Evolutionary conservation across 805 yeast species (phyloP).

Genomic region (Myxozyma udenii): DNA sequence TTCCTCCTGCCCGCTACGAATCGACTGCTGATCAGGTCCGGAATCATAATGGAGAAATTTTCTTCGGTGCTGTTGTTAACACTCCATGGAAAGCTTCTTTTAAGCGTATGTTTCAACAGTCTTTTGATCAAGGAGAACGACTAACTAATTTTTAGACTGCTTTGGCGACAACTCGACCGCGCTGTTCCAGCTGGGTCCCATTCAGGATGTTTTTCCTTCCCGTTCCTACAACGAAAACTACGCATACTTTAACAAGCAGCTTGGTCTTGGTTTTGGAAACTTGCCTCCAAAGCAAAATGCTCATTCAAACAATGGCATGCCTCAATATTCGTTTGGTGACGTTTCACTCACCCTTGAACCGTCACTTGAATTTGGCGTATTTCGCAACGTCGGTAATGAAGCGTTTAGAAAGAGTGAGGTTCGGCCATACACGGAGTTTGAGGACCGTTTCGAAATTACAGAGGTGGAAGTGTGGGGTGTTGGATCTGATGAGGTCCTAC

Average conservation of each 20-base stretch:
- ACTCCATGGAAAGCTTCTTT: conserved; percentile 78
- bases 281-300: conserved; percentile 50
- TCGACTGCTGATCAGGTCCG: conserved; percentile 26
- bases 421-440: conserved; percentile 46
- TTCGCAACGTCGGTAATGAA: conserved; percentile 58
- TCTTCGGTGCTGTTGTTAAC: conserved; percentile 62
- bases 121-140: background rate
- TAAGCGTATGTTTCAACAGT: conserved; percentile 37
- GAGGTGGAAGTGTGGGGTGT: conserved; percentile 91
- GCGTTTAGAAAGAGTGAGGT: conserved; percentile 43
- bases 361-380: conserved; percentile 73
- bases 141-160: conserved; percentile 38
- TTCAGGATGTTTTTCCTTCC: conserved; percentile 53
- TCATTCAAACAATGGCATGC: conserved; percentile 38
- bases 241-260: conserved; percentile 68
- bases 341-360: conserved; percentile 77
- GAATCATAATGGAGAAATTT: conserved; percentile 41
- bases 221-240: conserved; percentile 41
- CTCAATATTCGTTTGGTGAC: conserved; percentile 55
- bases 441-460: conserved; percentile 65
- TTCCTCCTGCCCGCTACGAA: conserved; percentile 31
- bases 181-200: conserved; percentile 68
- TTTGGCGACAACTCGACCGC: conserved; percentile 62
- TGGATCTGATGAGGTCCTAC: conserved; percentile 74
- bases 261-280: conserved; percentile 81